Base-by-base conservation (phyloP, 805 yeast genomes). In the Candida germanica region DNA sequence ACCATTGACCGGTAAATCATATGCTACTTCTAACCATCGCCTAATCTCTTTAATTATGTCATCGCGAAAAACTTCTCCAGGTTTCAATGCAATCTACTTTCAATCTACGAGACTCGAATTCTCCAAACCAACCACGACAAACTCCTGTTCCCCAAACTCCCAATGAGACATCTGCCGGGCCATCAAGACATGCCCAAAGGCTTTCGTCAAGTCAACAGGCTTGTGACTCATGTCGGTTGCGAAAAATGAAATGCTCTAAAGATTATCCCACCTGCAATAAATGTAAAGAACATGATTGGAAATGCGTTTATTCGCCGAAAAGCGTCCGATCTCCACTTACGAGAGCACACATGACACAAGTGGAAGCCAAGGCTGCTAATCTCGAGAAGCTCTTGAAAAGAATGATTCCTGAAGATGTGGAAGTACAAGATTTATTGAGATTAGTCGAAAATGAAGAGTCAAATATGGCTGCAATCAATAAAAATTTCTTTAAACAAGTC, bases 241-340 rank as follows among this genome's bases (percentile, higher is more conserved):
- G 91, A 36, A 87, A 87, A 59, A 69, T 86, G 46, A 81, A 80
- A 53, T 87, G 96, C 53, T 78, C 94, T 20, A 87, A 85, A 51
- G 87, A 81, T 40, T 67, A 60, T 19, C 96, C 95, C 2, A 74
- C 73, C 42, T 87, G 95, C 53, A 64, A 80, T 31, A 85, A 85
- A 50, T 87, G 96, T 61, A 59, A 70, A 10, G 78, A 75, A 39
- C 87, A 84, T 53, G 66, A 70, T n/a, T 80, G 93, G 83, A 75
- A 75, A 26, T 87, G 96, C 58, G 61, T 75, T 1, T 87, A 87
- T 53, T 80, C 89, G 10, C 95, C 96, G 9, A 69, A 83, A 42
- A 73, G 79, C 2, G 80, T 82, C 24, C 66, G 95, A 36, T 80
- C 93, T 2, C 95, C 95, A 0, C 60, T 87, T 36, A 87, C 95